Evolutionary conservation across 495 filamentous ascomycete genomes (phyloP), one percentile per base, ranked within the genome.

Genomic region (Ascodesmis nigricans): DNA sequence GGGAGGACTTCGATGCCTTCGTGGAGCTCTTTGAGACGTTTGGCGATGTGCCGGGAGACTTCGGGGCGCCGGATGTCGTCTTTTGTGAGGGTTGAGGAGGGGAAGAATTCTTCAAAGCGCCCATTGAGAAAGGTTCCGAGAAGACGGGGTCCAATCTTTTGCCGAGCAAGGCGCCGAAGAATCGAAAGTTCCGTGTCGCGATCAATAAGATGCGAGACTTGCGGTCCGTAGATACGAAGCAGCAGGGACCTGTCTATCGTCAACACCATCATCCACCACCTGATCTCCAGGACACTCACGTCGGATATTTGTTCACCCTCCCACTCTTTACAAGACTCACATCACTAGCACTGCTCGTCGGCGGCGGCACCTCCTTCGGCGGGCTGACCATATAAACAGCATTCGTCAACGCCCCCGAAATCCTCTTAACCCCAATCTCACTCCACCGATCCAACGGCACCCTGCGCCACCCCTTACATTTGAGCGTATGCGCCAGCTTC

Each of bases 191-290:
- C 87, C 16, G 71, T 79, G 38, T 91, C 75, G 28, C 87, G 65
- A 53, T 99, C 83, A 43, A 99, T 95, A 19, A 99, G 62, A 55
- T 95, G 84, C 39, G 87, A 81, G 3, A 84, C 90, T 45, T 95
- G 80, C 4, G 87, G 82, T 0, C 87, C 90, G 47, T 99, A 99
- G 29, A 99, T 78, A 17, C 87, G 71, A 24, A 99, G 58, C 1
- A 99, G 62, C 7, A 99, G 66, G 95, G 8, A 50, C 47, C 47
- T 50, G 30, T 37, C 29, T 20, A 29, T 21, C 2, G 11, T 36
- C 21, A 36, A 23, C 11, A 25, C 23, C n/a, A n/a, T n/a, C n/a
- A n/a, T n/a, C n/a, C n/a, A n/a, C n/a, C n/a, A n/a, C n/a, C n/a
- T n/a, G n/a, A n/a, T n/a, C n/a, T n/a, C n/a, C n/a, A n/a, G n/a